These are phyloP conservation scores for Grosmannia penicillata DNA, from an alignment of 2,329 filamentous ascomycete species.

Conservation along the genomic window DNA sequence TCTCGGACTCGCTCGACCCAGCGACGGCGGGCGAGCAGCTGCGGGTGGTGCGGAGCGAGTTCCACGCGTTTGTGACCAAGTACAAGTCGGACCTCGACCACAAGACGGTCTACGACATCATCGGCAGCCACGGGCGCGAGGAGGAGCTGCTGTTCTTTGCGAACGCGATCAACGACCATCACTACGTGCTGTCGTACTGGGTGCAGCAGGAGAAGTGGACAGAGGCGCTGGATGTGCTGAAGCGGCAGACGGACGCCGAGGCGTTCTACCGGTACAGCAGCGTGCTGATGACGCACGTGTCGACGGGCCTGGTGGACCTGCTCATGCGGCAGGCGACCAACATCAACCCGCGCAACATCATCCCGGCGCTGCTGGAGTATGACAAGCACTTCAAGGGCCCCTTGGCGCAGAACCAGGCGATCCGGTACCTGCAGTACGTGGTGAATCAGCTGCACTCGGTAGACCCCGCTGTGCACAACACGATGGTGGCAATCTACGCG, in stretches of 20 bases:
- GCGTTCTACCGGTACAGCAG: conserved; percentile 96
- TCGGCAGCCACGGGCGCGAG: conserved; percentile 88
- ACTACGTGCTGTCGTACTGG: conserved; percentile 94
- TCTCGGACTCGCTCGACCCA: conserved; percentile 46
- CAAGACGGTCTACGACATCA: conserved; percentile 88
- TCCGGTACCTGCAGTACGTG: conserved; percentile 85
- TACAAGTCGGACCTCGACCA: conserved; percentile 79
- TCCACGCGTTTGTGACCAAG: conserved; percentile 71
- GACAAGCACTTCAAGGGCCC: conserved; percentile 61
- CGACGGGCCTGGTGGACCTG: conserved; percentile 82
- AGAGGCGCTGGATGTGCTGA: conserved; percentile 75
- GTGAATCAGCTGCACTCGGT: conserved; percentile 74
- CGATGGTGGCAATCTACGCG: conserved; percentile 88
- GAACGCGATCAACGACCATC: conserved; percentile 75
- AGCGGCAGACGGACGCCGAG: conserved; percentile 81
- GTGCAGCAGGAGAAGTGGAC: conserved; percentile 86
- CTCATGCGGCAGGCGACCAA: conserved; percentile 78
- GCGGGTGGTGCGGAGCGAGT: conserved; percentile 57
- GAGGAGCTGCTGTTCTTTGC: conserved; percentile 87
- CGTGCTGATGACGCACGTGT: conserved; percentile 83
- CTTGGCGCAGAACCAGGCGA: conserved; percentile 69
- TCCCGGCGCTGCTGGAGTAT: conserved; percentile 88
- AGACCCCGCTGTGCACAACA: conserved; percentile 87
- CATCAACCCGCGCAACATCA: conserved; percentile 72
- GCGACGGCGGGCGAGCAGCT: conserved; percentile 59